phyloP scores from a whole-genome alignment of 805 yeast genomes.

The Grigorovia transvaalensis region DNA sequence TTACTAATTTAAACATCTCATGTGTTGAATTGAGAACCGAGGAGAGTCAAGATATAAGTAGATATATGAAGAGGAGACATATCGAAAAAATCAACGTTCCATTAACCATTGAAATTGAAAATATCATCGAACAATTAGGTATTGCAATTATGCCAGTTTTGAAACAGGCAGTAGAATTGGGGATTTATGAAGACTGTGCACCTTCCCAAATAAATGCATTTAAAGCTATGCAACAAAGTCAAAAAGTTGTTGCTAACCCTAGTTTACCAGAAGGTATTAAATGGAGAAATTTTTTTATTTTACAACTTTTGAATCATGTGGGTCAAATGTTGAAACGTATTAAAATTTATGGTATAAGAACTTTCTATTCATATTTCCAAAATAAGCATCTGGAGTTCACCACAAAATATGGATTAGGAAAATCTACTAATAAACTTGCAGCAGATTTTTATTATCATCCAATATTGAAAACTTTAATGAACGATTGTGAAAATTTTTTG shows the following conservation, averaged over 20 bases:
- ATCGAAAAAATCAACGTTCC: slow-evolving; percentile 51
- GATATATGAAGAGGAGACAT: slow-evolving; percentile 61
- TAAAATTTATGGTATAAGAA: slow-evolving; percentile 70
- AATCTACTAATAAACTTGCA: slow-evolving; percentile 53
- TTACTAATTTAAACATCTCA: slow-evolving; percentile 63
- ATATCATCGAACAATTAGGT: slow-evolving; percentile 44
- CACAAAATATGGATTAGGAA: slow-evolving; percentile 46
- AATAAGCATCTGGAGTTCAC: slow-evolving; percentile 50
- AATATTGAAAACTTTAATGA: slow-evolving; percentile 36
- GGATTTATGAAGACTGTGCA: slow-evolving; percentile 54
- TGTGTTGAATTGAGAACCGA: slow-evolving; percentile 81
- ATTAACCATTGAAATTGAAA: slow-evolving; percentile 43
- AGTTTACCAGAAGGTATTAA: slow-evolving; percentile 55
- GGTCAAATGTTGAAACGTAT: slow-evolving; percentile 64
- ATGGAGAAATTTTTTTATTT: slow-evolving; percentile 56
- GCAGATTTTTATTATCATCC: slow-evolving; percentile 51
- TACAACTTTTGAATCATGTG: slow-evolving; percentile 49
- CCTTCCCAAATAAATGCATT: slow-evolving; percentile 63
- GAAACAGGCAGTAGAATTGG: slow-evolving; percentile 50
- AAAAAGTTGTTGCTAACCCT: slow-evolving; percentile 43
- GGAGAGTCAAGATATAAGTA: slow-evolving; percentile 64
- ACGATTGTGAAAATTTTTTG: slow-evolving; percentile 36
- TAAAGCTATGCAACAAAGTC: slow-evolving; percentile 58
- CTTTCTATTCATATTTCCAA: slow-evolving; percentile 59
- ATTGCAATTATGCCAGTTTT: slow-evolving; percentile 59